Conservation (phyloP, 352 stramenopile genomes). For the Pythium diclinum region DNA sequence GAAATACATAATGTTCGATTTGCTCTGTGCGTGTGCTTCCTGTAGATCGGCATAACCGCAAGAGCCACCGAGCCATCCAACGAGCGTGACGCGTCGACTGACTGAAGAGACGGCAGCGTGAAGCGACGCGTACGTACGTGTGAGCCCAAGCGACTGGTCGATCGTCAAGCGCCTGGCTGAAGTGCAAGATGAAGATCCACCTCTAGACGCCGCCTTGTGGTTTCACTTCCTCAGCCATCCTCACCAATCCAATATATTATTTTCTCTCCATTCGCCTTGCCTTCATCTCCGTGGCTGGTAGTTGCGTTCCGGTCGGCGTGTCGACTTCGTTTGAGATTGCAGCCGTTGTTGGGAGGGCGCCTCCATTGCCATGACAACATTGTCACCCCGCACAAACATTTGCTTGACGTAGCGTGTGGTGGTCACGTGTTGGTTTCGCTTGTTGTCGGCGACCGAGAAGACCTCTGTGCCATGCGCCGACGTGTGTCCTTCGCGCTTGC, state of each 20-base stretch:
- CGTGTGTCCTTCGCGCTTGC: background rate
- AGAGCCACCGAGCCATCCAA: slow-evolving; percentile 1
- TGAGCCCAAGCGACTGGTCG: background rate
- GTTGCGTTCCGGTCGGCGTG: background rate
- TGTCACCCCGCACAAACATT: slow-evolving; percentile 92
- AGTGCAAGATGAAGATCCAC: background rate
- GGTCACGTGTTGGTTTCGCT: slow-evolving; percentile 43
- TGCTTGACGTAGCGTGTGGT: slow-evolving; percentile 68
- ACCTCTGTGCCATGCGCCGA: slow-evolving; percentile 20
- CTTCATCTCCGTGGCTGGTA: background rate
- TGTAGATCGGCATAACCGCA: background rate
- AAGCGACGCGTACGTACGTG: background rate
- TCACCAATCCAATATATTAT: background rate
- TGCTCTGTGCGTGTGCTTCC: slow-evolving; percentile 3
- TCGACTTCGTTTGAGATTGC: background rate
- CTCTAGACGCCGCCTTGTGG: background rate
- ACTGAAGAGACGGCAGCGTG: background rate
- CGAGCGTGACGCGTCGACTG: background rate
- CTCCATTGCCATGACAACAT: slow-evolving; percentile 77
- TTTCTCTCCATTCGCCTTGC: background rate
- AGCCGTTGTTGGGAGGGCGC: background rate
- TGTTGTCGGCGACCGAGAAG: slow-evolving; percentile 46
- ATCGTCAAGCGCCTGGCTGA: background rate
- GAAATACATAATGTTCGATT: slow-evolving; percentile 17
- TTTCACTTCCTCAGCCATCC: background rate